phyloP scores from a whole-genome alignment of 2,329 filamentous ascomycete genomes.

The Xylaria sp. region DNA sequence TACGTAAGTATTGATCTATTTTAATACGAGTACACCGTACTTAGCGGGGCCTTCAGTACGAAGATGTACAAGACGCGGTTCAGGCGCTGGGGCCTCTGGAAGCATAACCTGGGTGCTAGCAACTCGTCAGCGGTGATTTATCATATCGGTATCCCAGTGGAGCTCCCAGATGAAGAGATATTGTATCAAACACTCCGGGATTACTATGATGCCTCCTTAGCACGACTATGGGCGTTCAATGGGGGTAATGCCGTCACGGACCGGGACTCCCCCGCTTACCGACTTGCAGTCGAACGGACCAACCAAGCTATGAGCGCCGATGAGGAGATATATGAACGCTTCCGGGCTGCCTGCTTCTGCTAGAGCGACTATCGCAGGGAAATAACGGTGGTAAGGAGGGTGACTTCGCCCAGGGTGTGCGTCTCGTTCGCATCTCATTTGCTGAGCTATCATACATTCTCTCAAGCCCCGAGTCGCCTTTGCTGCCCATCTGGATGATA shows the following conservation, averaged over 20 bases:
- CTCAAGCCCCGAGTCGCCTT: not conserved
- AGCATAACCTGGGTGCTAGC: not conserved
- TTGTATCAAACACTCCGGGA: not conserved
- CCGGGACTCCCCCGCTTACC: too few relatives aligned
- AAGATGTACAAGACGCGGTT: not conserved
- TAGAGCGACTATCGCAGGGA: not conserved
- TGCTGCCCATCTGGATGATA: too few relatives aligned
- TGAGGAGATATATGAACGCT: not conserved
- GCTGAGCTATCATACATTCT: not conserved
- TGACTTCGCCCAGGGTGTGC: not conserved
- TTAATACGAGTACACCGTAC: not conserved
- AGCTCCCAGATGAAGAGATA: not conserved
- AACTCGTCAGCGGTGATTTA: too few relatives aligned
- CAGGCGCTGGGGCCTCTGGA: not conserved
- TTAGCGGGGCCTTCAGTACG: not conserved
- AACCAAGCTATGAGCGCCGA: not conserved
- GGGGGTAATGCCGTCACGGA: too few relatives aligned
- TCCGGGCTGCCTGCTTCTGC: not conserved
- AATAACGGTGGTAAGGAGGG: not conserved
- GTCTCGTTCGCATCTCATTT: not conserved
- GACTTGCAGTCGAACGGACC: not conserved
- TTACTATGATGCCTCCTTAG: not conserved
- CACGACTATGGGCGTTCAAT: too few relatives aligned
- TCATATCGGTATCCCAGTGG: not conserved
- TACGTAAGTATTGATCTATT: not conserved